Percentiles rank a stretch among this genome's conserved stretches.
Evolutionary conservation across 2,329 filamentous ascomycete genomes (phyloP).

Genomic region (Parastagonospora avenae): DNA sequence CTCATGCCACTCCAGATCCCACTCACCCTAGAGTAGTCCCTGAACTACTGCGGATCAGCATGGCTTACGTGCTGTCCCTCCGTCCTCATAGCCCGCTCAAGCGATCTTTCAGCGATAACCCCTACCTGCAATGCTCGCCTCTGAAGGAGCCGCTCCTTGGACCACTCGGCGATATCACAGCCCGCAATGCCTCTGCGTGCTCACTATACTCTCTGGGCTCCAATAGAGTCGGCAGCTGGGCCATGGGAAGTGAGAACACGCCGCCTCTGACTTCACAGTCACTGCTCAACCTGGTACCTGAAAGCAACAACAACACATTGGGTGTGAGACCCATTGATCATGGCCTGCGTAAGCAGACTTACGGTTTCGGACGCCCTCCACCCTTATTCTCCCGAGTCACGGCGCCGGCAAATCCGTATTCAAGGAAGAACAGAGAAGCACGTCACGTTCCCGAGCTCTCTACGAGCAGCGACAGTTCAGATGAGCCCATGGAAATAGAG

Average conservation of each 20-base stretch:
- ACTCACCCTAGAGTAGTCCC: constrained; percentile 28
- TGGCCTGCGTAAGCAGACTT: constrained; percentile 30
- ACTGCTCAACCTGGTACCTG: constrained; percentile 38
- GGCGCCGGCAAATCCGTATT: constrained; percentile 15
- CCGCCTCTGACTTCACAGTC: constrained; percentile 41
- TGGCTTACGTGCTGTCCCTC: constrained; percentile 49
- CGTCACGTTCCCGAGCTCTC: constrained; percentile 7
- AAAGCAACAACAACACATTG: constrained; percentile 11
- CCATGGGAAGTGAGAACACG: constrained; percentile 38
- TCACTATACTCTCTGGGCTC: constrained; percentile 42
- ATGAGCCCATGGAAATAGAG: constrained; percentile 19
- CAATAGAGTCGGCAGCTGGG: constrained; percentile 27
- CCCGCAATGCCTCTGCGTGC: constrained; percentile 43
- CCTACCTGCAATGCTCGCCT: constrained; percentile 43
- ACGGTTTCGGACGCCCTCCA: constrained; percentile 19
- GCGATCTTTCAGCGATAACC: constrained; percentile 49
- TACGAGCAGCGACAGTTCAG: constrained; percentile 11
- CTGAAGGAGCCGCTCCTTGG: constrained; percentile 28
- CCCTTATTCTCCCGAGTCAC: constrained; percentile 18
- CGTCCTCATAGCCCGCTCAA: constrained; percentile 48
- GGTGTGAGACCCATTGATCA: constrained; percentile 10
- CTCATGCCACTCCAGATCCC: constrained; percentile 36
- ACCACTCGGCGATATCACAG: constrained; percentile 33
- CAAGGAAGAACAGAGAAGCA: constrained; percentile 8
- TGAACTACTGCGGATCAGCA: constrained; percentile 22